phyloP scores from a whole-genome alignment of 73 alveolate genomes.

The Paramecium pentaurelia region DNA sequence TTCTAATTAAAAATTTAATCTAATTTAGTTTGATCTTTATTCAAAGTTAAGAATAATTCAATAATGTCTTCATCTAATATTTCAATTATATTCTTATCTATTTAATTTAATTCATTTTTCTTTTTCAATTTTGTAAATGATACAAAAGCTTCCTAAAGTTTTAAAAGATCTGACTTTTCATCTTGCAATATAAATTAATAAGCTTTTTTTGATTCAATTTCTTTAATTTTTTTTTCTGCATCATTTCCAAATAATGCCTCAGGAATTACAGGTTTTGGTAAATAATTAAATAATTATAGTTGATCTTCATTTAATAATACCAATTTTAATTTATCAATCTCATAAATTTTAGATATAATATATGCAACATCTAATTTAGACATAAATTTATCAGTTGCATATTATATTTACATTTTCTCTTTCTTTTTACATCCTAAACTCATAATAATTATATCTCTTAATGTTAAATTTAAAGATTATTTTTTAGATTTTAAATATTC shows the following conservation, averaged over 20 bases:
- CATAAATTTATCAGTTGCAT: constrained; percentile 38
- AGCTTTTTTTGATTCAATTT: neutral
- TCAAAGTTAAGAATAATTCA: neutral
- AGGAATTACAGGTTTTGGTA: constrained; percentile 45
- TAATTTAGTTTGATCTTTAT: neutral
- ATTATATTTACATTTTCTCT: neutral
- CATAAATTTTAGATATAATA: constrained; percentile 27
- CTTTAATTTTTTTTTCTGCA: neutral
- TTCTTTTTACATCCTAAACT: neutral
- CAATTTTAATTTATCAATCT: constrained; percentile 39
- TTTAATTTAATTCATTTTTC: neutral
- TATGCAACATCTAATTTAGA: constrained; percentile 46
- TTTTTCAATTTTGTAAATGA: neutral
- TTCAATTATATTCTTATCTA: neutral
- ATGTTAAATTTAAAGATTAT: neutral
- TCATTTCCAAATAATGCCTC: neutral
- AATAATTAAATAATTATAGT: constrained; percentile 32
- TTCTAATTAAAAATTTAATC: neutral
- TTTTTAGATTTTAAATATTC: neutral
- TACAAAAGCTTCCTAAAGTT: neutral
- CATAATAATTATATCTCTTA: neutral
- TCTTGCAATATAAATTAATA: constrained; percentile 11
- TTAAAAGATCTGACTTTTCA: constrained; percentile 26
- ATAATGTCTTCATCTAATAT: constrained; percentile 9
- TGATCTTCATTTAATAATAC: constrained; percentile 15